Evolutionary conservation across 106 monocot genomes (phyloP).

Genomic region (Dendrobium officinale): DNA sequence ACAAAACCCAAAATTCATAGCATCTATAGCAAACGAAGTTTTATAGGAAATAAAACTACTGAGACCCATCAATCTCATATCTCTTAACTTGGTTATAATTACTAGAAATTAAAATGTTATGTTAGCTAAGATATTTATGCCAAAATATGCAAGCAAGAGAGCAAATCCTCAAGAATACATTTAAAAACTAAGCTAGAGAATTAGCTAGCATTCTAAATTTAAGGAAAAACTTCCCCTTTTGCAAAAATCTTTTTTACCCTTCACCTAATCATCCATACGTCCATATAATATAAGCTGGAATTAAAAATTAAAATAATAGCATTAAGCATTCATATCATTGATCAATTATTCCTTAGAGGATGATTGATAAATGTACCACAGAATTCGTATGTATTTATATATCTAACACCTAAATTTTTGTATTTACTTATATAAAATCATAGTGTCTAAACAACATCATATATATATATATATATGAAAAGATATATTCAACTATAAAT

Average conservation of each 20-base stretch:
- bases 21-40: not conserved
- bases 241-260: too few relatives aligned
- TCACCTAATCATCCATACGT: not conserved
- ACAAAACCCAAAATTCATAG: not conserved
- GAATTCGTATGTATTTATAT: too few relatives aligned
- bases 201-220: not conserved
- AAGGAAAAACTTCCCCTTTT: not conserved
- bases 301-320: not conserved
- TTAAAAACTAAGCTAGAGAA: not conserved
- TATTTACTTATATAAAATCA: too few relatives aligned
- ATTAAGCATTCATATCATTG: too few relatives aligned
- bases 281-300: not conserved
- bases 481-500: too few relatives aligned
- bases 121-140: not conserved
- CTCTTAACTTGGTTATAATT: not conserved
- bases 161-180: not conserved
- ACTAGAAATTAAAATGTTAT: not conserved
- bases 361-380: too few relatives aligned
- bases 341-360: too few relatives aligned
- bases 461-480: too few relatives aligned
- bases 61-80: not conserved
- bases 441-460: too few relatives aligned
- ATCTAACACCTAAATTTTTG: too few relatives aligned
- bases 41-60: not conserved
- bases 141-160: not conserved